Evolutionary conservation across 2,329 filamentous ascomycete species (phyloP), one percentile per base, ranked within the genome.

Genomic region (Shiraia bambusicola): DNA sequence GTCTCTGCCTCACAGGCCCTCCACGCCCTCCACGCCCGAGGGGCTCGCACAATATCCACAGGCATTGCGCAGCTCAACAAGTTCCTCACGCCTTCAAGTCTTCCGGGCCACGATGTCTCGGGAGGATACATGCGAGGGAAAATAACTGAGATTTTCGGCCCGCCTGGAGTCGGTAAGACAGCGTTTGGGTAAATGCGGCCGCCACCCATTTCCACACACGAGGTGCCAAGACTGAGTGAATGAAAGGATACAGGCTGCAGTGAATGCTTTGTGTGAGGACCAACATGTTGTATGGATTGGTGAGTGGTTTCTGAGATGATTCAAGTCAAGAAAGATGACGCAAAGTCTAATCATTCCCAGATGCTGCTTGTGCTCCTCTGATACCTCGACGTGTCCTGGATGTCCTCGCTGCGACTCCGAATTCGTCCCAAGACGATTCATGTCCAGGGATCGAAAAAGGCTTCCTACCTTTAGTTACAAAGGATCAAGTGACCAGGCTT

Each of bases 71-170:
- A 69, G 39, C 72, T 81, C 28, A 74, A 82, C 59, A 65, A 51
- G 17, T 51, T 71, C 6, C 65, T 75, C 12, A 49, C 55, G 30
- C 51, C 59, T 40, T 51, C 50, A 42, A 49, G 53, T 40, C 45
- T 42, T 13, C 55, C 56, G 15, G 56, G 59, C 45, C 56, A 58
- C 19, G 30, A 47, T 38, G 42, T 51, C 25, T 33, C 50, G 28
- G 57, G 59, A 39, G 90, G 89, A 3, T 74, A 95, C 34, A 78
- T 78, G 46, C 81, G 83, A 42, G 88, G 90, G 11, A 87, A 89
- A 65, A 77, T 95, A 29, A 87, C 87, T 3, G 92, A 97, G 68
- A 72, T 95, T 35, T 95, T 88, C 79, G 92, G 92, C 0, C 89
- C 91, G 9, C 86, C 88, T 7, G 91, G 90, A 2, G 81, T 81